Base-by-base conservation (phyloP, 176 grass and related monocot species). In the Raddia distichophylla region DNA sequence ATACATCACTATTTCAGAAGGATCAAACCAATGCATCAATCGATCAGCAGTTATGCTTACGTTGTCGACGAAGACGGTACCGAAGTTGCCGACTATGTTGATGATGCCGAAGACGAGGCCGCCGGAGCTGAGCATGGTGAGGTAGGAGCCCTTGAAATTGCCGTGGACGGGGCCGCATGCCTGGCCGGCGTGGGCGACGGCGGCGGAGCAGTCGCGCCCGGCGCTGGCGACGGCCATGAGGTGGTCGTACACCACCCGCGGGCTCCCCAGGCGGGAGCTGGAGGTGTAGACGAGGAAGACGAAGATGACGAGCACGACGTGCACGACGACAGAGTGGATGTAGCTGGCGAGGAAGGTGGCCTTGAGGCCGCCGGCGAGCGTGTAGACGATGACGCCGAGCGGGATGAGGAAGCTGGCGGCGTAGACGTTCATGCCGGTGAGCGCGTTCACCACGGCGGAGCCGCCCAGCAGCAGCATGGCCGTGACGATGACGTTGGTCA, bases 401-500 rank as follows among this genome's bases (percentile, higher is more conserved):
- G 92, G 92, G 84, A 94, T 91, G 34, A 94, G 78, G 83, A 94
- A 94, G 46, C 92, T 94, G 10, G 92, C 92, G 60, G 86, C 86
- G 13, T 94, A 94, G 35, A 94, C 75, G 67, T 94, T 82, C 70
- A 94, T 67, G 45, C 92, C 92, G 48, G 86, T 91, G 58, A 94
- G 89, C 40, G 89, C 92, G 69, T 94, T 86, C 70, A 94, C 92
- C 47, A 94, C 89, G 19, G 92, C 92, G 8, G 92, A 94, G 52
- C 92, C 92, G n/a, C 92, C 92, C 4, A 94, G 86, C 66, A 94
- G 85, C 81, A 94, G 86, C 92, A 94, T 94, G 6, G 92, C 92
- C 18, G 92, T 91, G 18, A 94, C 92, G 75, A 94, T 94, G 76
- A 91, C 78, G 75, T 94, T 94, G 7, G 89, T 94, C 80, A 84